A percentile compares a stretch with the other conserved stretches of the same genome.
Evolutionary conservation across 2,329 filamentous ascomycete genomes (phyloP).

Genomic region (Aquanectria penicillioides): DNA sequence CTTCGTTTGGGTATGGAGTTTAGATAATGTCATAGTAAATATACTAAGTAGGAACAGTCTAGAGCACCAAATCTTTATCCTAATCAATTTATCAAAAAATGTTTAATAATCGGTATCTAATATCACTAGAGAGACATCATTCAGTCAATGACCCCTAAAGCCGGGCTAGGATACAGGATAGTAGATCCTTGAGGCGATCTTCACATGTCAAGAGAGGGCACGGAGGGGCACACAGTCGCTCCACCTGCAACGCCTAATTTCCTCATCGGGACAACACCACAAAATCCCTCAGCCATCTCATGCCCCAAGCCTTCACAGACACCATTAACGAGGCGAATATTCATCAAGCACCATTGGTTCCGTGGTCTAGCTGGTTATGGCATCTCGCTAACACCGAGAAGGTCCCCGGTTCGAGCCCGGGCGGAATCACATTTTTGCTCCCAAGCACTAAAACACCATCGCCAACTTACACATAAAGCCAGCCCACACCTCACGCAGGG

Average conservation of each 20-base stretch:
- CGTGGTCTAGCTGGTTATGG: constrained; percentile 30
- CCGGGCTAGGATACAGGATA: no score
- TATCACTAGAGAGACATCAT: no score
- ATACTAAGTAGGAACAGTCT: no score
- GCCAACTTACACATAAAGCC: background rate
- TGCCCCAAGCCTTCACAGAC: background rate
- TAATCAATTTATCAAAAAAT: no score
- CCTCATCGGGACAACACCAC: constrained; percentile 4
- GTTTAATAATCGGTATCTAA: no score
- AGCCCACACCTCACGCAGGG: background rate
- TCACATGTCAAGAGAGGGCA: constrained; percentile 2
- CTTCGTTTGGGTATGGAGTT: no score
- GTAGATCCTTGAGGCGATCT: background rate
- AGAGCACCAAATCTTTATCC: no score
- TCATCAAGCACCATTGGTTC: constrained; percentile 19
- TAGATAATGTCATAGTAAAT: no score
- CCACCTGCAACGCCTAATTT: background rate
- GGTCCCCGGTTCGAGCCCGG: constrained; percentile 27
- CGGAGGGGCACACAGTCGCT: no score
- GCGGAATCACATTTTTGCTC: constrained; percentile 25
- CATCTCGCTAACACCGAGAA: constrained; percentile 29
- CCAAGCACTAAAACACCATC: background rate
- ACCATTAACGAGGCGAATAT: background rate
- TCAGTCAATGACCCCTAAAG: no score
- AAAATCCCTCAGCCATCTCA: constrained; percentile 13